These are phyloP conservation scores for Limnomonas spitsbergensis DNA, from an alignment of 139 green algal species.

Conservation along the genomic window DNA sequence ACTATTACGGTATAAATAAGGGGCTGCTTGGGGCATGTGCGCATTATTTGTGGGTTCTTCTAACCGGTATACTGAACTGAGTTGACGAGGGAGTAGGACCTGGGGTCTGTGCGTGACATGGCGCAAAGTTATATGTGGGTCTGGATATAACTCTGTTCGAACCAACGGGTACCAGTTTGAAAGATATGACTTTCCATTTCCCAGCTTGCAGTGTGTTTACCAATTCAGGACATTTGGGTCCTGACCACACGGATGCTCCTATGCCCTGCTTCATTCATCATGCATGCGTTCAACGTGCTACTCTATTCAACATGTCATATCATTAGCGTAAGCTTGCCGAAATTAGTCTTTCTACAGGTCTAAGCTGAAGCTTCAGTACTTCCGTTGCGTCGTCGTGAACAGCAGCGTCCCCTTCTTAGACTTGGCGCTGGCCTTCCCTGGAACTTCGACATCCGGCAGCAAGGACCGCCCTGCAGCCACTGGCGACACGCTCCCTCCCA, in stretches of 20 bases:
- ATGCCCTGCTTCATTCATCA: neutral
- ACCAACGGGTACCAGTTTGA: too few species aligned
- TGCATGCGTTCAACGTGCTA: neutral
- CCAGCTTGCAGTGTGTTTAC: neutral
- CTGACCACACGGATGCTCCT: neutral
- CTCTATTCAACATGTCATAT: neutral
- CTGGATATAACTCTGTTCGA: too few species aligned
- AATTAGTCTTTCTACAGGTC: too few species aligned
- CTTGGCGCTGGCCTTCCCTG: neutral
- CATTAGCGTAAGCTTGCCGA: neutral
- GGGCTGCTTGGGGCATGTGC: too few species aligned
- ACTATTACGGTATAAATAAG: too few species aligned
- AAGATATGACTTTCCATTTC: too few species aligned
- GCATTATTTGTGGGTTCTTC: too few species aligned
- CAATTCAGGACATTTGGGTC: neutral
- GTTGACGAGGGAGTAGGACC: too few species aligned
- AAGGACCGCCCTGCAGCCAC: neutral
- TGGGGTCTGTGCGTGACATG: too few species aligned
- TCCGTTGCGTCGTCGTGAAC: constrained; percentile 15
- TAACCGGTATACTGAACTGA: too few species aligned
- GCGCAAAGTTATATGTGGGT: too few species aligned
- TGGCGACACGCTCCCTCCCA: neutral
- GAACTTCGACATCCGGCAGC: neutral
- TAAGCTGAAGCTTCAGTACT: constrained; percentile 4
- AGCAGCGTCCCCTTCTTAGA: constrained; percentile 14